These are phyloP conservation scores for Gryganskiella cystojenkinii DNA, from an alignment of 192 early-diverging fungal species.

Conservation along the genomic window DNA sequence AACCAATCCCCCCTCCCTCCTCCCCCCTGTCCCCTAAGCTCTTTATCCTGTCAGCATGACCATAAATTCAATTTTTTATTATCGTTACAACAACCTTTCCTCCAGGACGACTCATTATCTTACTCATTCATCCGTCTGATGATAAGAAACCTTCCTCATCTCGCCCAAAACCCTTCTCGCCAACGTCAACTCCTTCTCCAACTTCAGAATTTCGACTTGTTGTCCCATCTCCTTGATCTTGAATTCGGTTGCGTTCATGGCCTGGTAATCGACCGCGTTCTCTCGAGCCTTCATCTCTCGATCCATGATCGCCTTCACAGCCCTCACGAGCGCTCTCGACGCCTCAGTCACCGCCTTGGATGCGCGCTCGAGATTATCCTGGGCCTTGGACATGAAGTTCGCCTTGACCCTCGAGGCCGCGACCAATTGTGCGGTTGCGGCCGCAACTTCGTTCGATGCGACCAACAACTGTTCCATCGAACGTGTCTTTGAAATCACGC, in stretches of 20 bases:
- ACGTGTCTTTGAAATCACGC: slow-evolving; percentile 88
- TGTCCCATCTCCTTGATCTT: slow-evolving; percentile 98
- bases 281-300: slow-evolving; percentile 74
- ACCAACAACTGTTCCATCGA: slow-evolving; percentile 94
- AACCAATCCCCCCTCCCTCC: too few relatives aligned
- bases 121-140: slow-evolving; percentile 56
- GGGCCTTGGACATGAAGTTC: slow-evolving; percentile 88
- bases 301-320: slow-evolving; percentile 84
- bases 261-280: slow-evolving; percentile 66
- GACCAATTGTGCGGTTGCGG: slow-evolving; percentile 95
- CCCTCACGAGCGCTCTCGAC: slow-evolving; percentile 87
- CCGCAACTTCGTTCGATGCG: slow-evolving; percentile 94
- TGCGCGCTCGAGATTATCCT: slow-evolving; percentile 90
- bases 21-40: too few relatives aligned
- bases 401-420: slow-evolving; percentile 96
- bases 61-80: too few relatives aligned
- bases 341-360: slow-evolving; percentile 95
- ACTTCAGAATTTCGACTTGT: slow-evolving; percentile 93
- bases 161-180: slow-evolving; percentile 91
- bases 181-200: slow-evolving; percentile 89
- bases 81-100: too few relatives aligned
- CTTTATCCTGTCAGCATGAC: too few relatives aligned
- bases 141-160: slow-evolving; percentile 88
- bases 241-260: slow-evolving; percentile 88
- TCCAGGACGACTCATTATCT: too few relatives aligned